Evolutionary conservation across 495 filamentous ascomycete species (phyloP), one percentile per base, ranked within the genome.

Genomic region (Xylaria intraflava): DNA sequence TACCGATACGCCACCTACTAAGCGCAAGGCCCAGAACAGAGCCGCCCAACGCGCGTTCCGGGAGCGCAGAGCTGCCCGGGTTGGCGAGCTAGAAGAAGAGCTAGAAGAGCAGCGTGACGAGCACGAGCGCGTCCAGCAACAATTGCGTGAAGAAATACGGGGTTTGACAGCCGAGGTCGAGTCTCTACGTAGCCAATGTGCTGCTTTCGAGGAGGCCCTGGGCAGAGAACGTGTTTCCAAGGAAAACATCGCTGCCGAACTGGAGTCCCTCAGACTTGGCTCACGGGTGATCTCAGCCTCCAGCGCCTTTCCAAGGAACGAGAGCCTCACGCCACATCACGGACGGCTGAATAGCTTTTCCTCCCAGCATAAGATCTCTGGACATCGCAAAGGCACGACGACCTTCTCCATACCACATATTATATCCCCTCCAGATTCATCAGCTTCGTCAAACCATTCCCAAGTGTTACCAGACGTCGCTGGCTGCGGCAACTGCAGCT

Each of bases 11-110:
- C 90, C 90, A 11, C 89, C 89, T 2, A 95, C 89, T 33, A 93
- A 95, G 66, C 83, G 91, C 51, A 94, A 95, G 70, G 88, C 87
- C 0, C 91, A 96, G 65, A 96, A 96, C 67, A 79, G 91, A 36
- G 88, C 87, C n/a, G 90, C 91, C 12, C 91, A 96, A 71, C 77
- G 90, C 53, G 88, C 88, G 2, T 95, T 95, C 64, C 79, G 91
- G n/a, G 91, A 96, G 67, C 74, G 90, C 30, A 75, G 89, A 53
- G 89, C 89, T 2, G 87, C 88, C 11, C 84, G 86, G 20, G 89
- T 94, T 3, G 87, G 86, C 39, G 90, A 94, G 67, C 75, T 94
- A 20, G 90, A 94, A 66, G 88, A 94, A 55, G 82, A 89, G 63
- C 78, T 93, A 22, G 87, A 88, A 41, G 78, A 86, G 58, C 70